phyloP scores from a whole-genome alignment of 768 basidiomycete species.

The Tulasnella sp. region DNA sequence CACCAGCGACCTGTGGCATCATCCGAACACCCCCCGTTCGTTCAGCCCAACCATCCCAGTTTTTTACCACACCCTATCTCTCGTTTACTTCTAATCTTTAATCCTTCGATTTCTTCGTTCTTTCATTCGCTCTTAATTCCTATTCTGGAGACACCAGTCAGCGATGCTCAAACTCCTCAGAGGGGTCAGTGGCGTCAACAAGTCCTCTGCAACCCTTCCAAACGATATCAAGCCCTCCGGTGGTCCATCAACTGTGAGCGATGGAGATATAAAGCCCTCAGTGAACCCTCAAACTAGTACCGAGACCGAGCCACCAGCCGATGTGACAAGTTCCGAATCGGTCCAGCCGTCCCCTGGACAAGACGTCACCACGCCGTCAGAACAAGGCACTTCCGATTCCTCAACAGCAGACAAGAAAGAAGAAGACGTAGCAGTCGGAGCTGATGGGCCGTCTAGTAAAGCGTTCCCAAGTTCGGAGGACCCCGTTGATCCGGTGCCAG shows the following conservation, averaged over 20 bases:
- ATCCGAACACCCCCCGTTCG: neutral
- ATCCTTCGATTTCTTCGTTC: neutral
- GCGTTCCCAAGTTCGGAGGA: neutral
- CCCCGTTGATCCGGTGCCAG: neutral
- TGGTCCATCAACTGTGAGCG: neutral
- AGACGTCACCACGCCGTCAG: neutral
- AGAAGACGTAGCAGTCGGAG: neutral
- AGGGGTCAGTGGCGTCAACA: neutral
- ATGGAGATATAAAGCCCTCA: neutral
- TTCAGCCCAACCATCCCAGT: neutral
- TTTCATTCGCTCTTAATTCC: neutral
- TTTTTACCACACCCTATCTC: neutral
- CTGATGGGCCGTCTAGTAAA: neutral
- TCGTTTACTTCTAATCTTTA: neutral
- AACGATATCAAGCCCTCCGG: neutral
- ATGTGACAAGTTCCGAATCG: neutral
- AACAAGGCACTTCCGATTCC: neutral
- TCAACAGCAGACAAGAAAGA: neutral
- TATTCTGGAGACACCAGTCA: neutral
- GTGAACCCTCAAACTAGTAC: neutral
- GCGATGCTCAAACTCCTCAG: neutral
- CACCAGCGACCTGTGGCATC: neutral
- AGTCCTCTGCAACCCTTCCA: neutral
- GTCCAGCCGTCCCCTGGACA: neutral
- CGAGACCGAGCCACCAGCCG: neutral